phyloP scores from a whole-genome alignment of 805 yeast genomes.

The Huiozyma sinensis region DNA sequence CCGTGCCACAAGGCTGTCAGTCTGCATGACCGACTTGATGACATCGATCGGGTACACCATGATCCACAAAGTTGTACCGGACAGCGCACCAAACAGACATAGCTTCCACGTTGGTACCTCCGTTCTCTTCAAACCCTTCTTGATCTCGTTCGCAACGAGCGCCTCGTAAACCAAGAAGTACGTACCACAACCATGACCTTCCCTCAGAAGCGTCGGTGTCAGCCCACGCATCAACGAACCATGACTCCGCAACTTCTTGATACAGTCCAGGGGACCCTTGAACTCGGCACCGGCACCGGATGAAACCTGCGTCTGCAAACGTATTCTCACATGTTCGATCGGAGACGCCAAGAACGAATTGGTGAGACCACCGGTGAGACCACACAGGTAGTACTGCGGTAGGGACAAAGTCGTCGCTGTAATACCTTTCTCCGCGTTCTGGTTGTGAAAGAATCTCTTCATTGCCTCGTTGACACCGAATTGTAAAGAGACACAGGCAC shows the following conservation, averaged over 20 bases:
- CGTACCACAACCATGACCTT: slow-evolving; percentile 77
- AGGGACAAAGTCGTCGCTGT: slow-evolving; percentile 31
- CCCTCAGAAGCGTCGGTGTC: slow-evolving; percentile 73
- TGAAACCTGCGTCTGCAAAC: slow-evolving; percentile 64
- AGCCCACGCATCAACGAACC: slow-evolving; percentile 73
- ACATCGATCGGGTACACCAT: slow-evolving; percentile 83
- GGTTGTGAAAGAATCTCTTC: slow-evolving; percentile 61
- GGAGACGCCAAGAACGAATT: slow-evolving; percentile 87
- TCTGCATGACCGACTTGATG: slow-evolving; percentile 77
- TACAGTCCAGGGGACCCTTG: slow-evolving; percentile 38
- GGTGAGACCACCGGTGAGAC: slow-evolving; percentile 88
- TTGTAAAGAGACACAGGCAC: slow-evolving; percentile 94
- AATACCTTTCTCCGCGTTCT: slow-evolving; percentile 9
- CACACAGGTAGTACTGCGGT: slow-evolving; percentile 70
- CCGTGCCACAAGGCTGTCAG: slow-evolving; percentile 34
- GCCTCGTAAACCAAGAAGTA: slow-evolving; percentile 89
- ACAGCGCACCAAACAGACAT: slow-evolving; percentile 79
- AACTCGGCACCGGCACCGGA: slow-evolving; percentile 33
- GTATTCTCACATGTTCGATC: slow-evolving; percentile 87
- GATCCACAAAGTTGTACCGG: slow-evolving; percentile 85
- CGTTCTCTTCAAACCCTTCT: slow-evolving; percentile 38
- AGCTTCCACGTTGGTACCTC: slow-evolving; percentile 82
- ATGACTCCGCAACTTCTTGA: slow-evolving; percentile 39
- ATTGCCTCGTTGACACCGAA: slow-evolving; percentile 90
- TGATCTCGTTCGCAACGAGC: slow-evolving; percentile 44